These are phyloP conservation scores for Tuber aestivum DNA, from an alignment of 495 filamentous ascomycete genomes.

Conservation along the genomic window DNA sequence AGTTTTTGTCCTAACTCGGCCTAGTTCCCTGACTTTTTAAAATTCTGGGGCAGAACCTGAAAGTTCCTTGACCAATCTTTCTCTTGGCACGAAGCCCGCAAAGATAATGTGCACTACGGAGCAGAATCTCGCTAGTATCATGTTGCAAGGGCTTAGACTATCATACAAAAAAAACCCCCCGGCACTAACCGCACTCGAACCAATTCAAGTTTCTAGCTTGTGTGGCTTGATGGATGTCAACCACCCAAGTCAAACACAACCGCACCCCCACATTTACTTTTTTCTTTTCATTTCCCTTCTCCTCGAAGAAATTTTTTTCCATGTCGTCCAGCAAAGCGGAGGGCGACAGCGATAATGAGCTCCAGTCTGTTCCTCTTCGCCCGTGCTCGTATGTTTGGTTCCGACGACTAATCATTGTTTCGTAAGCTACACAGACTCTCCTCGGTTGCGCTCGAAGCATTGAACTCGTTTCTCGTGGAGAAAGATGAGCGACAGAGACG, in stretches of 20 bases:
- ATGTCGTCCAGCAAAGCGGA: background rate
- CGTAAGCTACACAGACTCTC: constrained; percentile 48
- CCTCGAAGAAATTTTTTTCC: background rate
- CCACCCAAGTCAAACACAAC: background rate
- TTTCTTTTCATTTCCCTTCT: background rate
- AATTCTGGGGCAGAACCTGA: no score
- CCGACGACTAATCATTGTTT: background rate
- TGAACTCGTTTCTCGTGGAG: constrained; percentile 64
- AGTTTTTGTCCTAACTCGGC: no score
- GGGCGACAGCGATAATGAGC: constrained; percentile 12
- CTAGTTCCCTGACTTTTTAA: no score
- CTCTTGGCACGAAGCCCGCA: no score
- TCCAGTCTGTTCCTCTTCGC: constrained; percentile 26
- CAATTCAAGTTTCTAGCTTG: background rate
- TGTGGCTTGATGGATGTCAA: background rate
- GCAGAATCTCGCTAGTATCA: background rate
- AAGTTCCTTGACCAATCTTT: no score
- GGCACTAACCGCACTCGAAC: background rate
- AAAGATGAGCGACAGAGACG: constrained; percentile 56
- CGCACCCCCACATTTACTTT: background rate
- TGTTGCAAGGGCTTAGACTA: background rate
- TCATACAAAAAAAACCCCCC: background rate
- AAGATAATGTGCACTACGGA: no score
- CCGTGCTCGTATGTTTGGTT: background rate
- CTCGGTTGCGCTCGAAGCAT: constrained; percentile 54